Base-by-base conservation (phyloP, 2,329 filamentous ascomycete genomes). In the Sclerotiophoma versabilis region DNA sequence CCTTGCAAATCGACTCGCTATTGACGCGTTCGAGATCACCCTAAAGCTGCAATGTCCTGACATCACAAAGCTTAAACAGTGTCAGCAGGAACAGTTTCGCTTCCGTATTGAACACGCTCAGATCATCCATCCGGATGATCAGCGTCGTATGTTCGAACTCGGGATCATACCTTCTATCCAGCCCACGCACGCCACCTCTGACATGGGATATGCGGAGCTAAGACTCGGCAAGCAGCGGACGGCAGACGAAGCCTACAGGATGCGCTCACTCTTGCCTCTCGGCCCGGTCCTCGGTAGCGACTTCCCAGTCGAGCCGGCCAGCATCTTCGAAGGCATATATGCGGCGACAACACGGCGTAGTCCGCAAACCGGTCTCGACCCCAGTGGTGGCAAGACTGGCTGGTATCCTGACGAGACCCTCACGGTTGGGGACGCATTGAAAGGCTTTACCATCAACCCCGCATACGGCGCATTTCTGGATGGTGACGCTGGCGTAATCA, bases 31-130 rank as follows among this genome's bases (percentile, higher is more conserved):
- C 45, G 80, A 84, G 39, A 76, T 79, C 6, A 83, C 84, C 9
- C 79, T 89, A 4, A 71, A 76, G n/a, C 66, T 77, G 17, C 65
- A 83, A 15, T 89, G 87, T 57, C 79, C 81, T 12, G 69, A 67
- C 5, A 60, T 60, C 26, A 61, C 63, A 47, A 64, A 61, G 15
- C 53, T 56, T 5, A 58, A 68, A n/a, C 66, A 75, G 23, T 87
- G 86, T 64, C 84, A 87, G 61, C 84, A 87, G 60, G 62, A 76
- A n/a, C 68, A 69, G 7, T 77, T 80, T 53, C 83, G 87, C 27
- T 85, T 89, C 75, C 84, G 87, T 59, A 86, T 91, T 64, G 88
- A 90, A 68, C 88, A 91, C 74, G 75, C 87, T 0, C 88, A 90
- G 63, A 89, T 90, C 62, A 85, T 90, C 54, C 84, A 88, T 64